Base-by-base conservation (phyloP, 164 flowering plant species). In the Vitis cinerea region DNA sequence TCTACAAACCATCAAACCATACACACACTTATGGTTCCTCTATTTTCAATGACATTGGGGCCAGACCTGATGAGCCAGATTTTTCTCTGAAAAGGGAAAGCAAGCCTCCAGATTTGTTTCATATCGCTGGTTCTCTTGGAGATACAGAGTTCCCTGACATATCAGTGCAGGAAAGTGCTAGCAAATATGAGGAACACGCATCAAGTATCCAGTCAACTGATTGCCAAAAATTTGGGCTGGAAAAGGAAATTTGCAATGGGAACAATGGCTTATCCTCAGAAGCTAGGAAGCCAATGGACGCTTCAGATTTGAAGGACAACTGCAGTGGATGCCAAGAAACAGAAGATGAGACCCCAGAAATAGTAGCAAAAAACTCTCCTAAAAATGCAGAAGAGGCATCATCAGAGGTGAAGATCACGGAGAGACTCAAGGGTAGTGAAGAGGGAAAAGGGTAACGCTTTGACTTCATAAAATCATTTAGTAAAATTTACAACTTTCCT, bases 321-420 rank as follows among this genome's bases (percentile, higher is more conserved):
- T 51, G 52, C 58, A 15, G 71, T 63, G 67, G 75, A 61, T 61
- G 62, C 70, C 60, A 66, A 55, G 79, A 70, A 71, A 37, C 64
- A 59, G 72, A 69, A 29, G 78, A 68, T 52, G 65, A 49, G 64
- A 69, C 64, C 44, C 62, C 58, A 37, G 77, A 66, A 63, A 58
- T 31, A 49, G 53, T 68, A 66, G 49, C 58, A 57, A 44, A 70
- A 50, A 10, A 57, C 30, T 76, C 64, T 64, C 47, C 75, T 51
- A 81, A 81, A 27, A 57, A 29, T 63, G 74, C 65, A 50, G 85
- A 79, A 68, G 83, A 76, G 61, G 50, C 63, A 56, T 76, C 72
- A 54, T 68, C 80, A 19, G 62, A 68, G 51, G 70, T 51, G 31
- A 74, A 68, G 66, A 76, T 63, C 10, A 53, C 76, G 44, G 69